Evolutionary conservation across 768 basidiomycete species (phyloP).

Genomic region (Mycena capillaripes): DNA sequence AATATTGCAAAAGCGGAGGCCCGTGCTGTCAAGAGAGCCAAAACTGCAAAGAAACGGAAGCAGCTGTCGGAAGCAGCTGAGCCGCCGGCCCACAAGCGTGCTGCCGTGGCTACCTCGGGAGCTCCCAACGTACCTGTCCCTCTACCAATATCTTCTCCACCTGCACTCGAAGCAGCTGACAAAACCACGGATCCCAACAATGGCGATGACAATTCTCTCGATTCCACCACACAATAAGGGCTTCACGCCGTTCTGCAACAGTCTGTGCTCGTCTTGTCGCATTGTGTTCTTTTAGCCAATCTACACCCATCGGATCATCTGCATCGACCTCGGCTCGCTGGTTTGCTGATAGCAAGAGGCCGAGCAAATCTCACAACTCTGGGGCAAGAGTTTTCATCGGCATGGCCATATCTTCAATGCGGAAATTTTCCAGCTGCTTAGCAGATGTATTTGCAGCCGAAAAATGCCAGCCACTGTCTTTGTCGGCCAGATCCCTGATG

Average conservation of each 20-base stretch:
- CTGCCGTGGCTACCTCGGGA: background rate
- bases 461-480: slow-evolving; percentile 27
- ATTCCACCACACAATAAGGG: background rate
- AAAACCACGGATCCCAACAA: too few species aligned
- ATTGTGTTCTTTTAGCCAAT: background rate
- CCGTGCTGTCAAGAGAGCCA: background rate
- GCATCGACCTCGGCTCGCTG: background rate
- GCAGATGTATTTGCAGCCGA: background rate
- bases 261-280: background rate
- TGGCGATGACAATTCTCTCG: too few species aligned
- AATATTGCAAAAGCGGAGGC: slow-evolving; percentile 32
- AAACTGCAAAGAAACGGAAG: background rate
- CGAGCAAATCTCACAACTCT: slow-evolving; percentile 28
- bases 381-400: slow-evolving; percentile 22
- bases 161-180: too few species aligned
- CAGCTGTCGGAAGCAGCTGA: background rate
- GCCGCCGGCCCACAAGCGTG: background rate
- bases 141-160: background rate
- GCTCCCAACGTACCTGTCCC: background rate
- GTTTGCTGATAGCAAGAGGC: slow-evolving; percentile 13
- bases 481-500: background rate
- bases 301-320: background rate
- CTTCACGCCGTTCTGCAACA: slow-evolving; percentile 4
- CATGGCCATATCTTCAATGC: slow-evolving; percentile 30
- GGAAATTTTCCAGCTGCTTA: slow-evolving; percentile 29